phyloP scores from a whole-genome alignment of 148 eudicot genomes.

The Fagopyrum tataricum region DNA sequence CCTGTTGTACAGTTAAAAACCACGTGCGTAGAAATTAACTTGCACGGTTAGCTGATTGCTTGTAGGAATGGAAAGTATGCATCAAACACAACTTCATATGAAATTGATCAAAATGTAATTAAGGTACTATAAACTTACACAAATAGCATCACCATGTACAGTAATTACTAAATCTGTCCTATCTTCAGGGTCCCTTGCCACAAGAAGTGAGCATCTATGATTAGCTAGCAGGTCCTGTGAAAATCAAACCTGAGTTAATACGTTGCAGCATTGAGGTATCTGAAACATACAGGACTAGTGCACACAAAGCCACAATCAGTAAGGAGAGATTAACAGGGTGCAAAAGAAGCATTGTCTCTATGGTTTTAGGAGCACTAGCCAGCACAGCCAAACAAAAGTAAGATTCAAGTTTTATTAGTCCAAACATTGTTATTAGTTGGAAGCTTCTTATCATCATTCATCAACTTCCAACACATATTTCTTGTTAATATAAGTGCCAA shows the following conservation, averaged over 20 bases:
- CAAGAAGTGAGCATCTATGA: constrained; percentile 82
- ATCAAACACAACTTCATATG: neutral
- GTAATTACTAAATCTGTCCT: constrained; percentile 85
- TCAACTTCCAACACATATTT: neutral
- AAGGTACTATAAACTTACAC: constrained; percentile 40
- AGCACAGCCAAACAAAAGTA: neutral
- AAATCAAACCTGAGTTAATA: constrained; percentile 17
- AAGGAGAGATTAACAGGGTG: neutral
- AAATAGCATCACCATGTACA: constrained; percentile 81
- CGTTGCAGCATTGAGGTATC: neutral
- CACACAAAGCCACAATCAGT: neutral
- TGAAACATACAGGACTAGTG: neutral
- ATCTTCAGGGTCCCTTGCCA: constrained; percentile 93
- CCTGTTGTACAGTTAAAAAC: constrained; percentile 31
- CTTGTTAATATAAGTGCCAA: neutral
- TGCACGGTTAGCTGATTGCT: neutral
- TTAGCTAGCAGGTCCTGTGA: constrained; percentile 76
- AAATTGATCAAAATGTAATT: neutral
- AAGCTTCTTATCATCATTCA: neutral
- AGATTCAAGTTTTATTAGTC: neutral
- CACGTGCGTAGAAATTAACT: neutral
- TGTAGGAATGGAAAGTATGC: neutral
- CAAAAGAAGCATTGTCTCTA: neutral
- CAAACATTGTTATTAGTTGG: neutral
- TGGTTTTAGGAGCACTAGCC: neutral